Evolutionary conservation across 305 asterid genomes (phyloP), one percentile per base, ranked within the genome.

Genomic region (Fraxinus velutina): DNA sequence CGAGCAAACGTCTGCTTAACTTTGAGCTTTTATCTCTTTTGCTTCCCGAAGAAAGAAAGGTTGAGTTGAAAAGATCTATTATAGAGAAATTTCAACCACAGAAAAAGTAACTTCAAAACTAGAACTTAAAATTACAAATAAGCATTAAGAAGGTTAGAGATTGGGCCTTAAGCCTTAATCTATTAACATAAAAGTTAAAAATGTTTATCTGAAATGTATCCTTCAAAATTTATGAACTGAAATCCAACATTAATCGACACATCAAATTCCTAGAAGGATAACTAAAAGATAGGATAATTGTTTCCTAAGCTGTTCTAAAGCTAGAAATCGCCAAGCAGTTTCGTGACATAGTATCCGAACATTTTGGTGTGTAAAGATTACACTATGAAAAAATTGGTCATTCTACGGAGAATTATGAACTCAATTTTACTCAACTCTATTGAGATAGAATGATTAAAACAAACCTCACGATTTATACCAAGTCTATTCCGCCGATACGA

Each of bases 41-140:
- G 92, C 95, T 87, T 89, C 94, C 95, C 88, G 75, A 88, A 90
- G 86, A 92, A 86, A 84, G 89, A 84, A 86, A 85, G 82, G 90
- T 84, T n/a, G 92, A 86, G 88, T 77, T 83, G 91, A 90, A 87
- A 86, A 82, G 84, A 91, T 91, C 93, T 89, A 92, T 90, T 86
- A 87, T 84, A 86, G 79, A 88, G 83, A 87, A 91, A 84, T 83
- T 90, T 87, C 92, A 90, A 89, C 89, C 89, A 91, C 79, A 85
- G 88, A 81, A 87, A 30, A 86, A 87, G 86, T 86, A 90, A 89
- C 87, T 86, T 86, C 87, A 81, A 84, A 81, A 60, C 80, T 77
- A 77, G 77, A 83, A 84, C 85, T 83, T 82, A 42, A 68, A 78
- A 86, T 68, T 81, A 80, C 50, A 83, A 79, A 22, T 19, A 50